Conservation (phyloP, 1,139 yeast species). For the Suhomyces maxii region DNA sequence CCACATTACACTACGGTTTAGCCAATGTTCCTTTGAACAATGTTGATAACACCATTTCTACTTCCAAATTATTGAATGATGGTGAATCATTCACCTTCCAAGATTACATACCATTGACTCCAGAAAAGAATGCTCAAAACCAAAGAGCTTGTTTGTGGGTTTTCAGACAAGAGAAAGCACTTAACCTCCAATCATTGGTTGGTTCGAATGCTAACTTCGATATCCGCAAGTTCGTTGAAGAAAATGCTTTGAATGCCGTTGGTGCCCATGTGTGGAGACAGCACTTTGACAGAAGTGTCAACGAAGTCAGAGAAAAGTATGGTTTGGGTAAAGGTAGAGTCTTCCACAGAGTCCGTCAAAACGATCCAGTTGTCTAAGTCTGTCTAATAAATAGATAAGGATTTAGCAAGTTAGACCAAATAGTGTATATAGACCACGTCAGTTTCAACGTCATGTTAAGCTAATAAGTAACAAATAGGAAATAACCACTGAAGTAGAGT, state of each 20-base stretch:
- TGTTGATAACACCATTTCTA: conserved; percentile 58
- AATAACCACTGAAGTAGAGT: too few relatives aligned
- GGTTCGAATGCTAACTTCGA: conserved; percentile 54
- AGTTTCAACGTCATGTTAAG: too few relatives aligned
- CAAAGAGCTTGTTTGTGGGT: conserved; percentile 93
- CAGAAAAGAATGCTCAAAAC: conserved; percentile 80
- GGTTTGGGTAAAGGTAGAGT: conserved; percentile 77
- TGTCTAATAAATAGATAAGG: too few relatives aligned
- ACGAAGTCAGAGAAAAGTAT: conserved; percentile 63
- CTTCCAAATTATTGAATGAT: conserved; percentile 43
- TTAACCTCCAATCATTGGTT: conserved; percentile 11
- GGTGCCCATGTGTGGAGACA: conserved; percentile 96
- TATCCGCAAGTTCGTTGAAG: conserved; percentile 64
- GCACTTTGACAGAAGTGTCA: conserved; percentile 75
- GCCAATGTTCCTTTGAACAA: conserved; percentile 64
- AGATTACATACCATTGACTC: conserved; percentile 80
- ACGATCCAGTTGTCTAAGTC: conserved; percentile 21
- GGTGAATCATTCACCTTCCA: conserved; percentile 46
- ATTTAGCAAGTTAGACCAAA: too few relatives aligned
- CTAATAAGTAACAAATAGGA: too few relatives aligned
- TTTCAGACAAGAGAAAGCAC: conserved; percentile 59
- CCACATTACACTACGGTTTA: conserved; percentile 79
- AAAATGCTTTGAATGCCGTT: conserved; percentile 61
- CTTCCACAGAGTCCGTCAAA: conserved; percentile 54
- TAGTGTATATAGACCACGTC: too few relatives aligned